phyloP scores from a whole-genome alignment of 2,329 filamentous ascomycete species.

The Kalaharituber pfeilii region DNA sequence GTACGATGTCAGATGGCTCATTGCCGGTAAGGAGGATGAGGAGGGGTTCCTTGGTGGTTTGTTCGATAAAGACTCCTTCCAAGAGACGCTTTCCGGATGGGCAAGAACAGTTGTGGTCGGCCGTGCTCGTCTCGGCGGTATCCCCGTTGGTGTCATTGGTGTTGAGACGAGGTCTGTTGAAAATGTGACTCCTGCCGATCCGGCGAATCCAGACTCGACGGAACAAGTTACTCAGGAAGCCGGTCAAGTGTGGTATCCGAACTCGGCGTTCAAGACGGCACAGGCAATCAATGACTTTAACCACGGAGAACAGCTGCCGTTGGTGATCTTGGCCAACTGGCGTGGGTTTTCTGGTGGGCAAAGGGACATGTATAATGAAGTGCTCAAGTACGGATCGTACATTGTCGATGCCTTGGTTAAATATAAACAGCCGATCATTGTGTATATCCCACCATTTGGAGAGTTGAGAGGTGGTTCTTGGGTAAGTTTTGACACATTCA shows the following conservation, averaged over 20 bases:
- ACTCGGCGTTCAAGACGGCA: constrained; percentile 98
- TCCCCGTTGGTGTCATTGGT: constrained; percentile 94
- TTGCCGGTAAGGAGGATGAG: constrained; percentile 68
- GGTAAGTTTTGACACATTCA: constrained; percentile 43
- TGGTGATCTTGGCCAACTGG: constrained; percentile 99
- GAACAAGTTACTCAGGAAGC: constrained; percentile 90
- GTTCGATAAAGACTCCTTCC: constrained; percentile 92
- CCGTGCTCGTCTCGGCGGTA: constrained; percentile 87
- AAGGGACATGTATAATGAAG: constrained; percentile 99
- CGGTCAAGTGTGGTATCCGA: constrained; percentile 98
- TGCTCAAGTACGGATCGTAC: constrained; percentile 97
- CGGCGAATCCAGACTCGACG: constrained; percentile 94
- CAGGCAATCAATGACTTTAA: constrained; percentile 99
- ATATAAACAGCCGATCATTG: constrained; percentile 95
- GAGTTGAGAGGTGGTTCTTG: constrained; percentile 97
- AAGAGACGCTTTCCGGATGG: constrained; percentile 93
- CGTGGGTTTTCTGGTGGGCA: constrained; percentile 99
- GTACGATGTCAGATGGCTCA: constrained; percentile 89
- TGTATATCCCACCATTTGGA: constrained; percentile 93
- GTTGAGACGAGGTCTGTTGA: constrained; percentile 93
- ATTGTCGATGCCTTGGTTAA: constrained; percentile 97
- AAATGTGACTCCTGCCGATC: constrained; percentile 90
- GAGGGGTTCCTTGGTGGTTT: constrained; percentile 78
- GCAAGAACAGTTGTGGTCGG: constrained; percentile 91
- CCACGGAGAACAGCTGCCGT: constrained; percentile 87